Percentiles rank a stretch among this genome's conserved stretches.
phyloP scores from a whole-genome alignment of 768 basidiomycete species.

The Suillus paluster region DNA sequence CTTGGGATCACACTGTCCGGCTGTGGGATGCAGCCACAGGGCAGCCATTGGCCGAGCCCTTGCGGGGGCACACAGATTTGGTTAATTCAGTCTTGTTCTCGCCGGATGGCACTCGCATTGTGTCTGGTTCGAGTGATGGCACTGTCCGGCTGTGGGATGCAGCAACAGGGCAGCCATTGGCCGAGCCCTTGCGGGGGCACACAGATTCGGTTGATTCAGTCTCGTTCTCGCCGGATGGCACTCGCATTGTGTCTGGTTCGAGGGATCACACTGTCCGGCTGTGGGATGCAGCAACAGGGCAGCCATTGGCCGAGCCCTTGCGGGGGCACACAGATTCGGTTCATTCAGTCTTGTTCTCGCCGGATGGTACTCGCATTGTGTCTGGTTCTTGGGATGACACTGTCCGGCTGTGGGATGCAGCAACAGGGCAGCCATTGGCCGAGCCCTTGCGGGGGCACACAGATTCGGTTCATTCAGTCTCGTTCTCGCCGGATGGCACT shows the following conservation, averaged over 20 bases:
- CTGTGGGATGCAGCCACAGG: too few relatives aligned
- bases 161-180: constrained; percentile 6
- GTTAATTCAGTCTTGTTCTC: constrained; percentile 16
- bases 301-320: neutral
- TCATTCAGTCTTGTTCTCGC: neutral
- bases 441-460: too few relatives aligned
- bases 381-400: too few relatives aligned
- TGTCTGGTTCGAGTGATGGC: constrained; percentile 10
- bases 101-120: constrained; percentile 10
- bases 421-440: too few relatives aligned
- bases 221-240: constrained; percentile 2
- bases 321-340: neutral
- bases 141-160: constrained; percentile 17
- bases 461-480: too few relatives aligned
- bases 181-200: constrained; percentile 7
- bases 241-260: neutral
- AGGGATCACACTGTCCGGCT: neutral
- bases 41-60: neutral
- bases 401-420: too few relatives aligned
- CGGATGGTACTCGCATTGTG: neutral
- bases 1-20: constrained; percentile 19
- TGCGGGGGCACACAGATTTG: constrained; percentile 10
- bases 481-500: too few relatives aligned
- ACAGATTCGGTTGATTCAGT: constrained; percentile 2
- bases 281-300: neutral